Evolutionary conservation across 139 green algal genomes (phyloP).

Genomic region (Zygnema cylindricum): DNA sequence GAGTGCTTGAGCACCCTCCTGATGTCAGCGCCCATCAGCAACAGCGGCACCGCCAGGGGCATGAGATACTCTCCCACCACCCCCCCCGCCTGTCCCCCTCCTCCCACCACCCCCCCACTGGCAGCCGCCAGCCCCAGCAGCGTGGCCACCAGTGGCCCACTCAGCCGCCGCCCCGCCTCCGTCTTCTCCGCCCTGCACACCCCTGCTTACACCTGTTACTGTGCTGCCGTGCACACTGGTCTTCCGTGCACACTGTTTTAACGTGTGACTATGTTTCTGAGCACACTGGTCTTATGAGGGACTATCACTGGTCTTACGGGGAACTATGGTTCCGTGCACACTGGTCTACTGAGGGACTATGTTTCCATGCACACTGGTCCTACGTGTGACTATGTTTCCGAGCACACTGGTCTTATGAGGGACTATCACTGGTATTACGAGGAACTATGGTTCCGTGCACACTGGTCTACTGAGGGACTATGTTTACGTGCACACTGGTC

Average conservation of each 20-base stretch:
- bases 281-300: not conserved
- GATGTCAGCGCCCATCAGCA: conserved; percentile 87
- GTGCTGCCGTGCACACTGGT: not conserved
- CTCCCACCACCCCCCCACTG: conserved; percentile 76
- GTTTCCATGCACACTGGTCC: not conserved
- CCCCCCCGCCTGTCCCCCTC: conserved; percentile 58
- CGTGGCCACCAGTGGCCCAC: conserved; percentile 80
- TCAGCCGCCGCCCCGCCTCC: conserved; percentile 75
- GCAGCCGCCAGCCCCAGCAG: conserved; percentile 76
- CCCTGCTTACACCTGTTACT: not conserved
- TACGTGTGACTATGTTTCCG: too few relatives aligned
- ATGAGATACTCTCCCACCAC: conserved; percentile 85
- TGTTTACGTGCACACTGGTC: too few relatives aligned
- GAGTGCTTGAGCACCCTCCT: conserved; percentile 76
- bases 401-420: too few relatives aligned
- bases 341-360: not conserved
- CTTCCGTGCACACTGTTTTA: not conserved
- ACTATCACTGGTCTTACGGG: too few relatives aligned
- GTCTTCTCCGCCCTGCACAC: conserved; percentile 48
- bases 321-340: not conserved
- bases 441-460: too few relatives aligned
- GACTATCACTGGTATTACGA: too few relatives aligned
- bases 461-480: too few relatives aligned
- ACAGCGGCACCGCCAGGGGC: conserved; percentile 87
- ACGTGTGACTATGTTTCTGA: not conserved